phyloP scores from a whole-genome alignment of 2,329 filamentous ascomycete genomes.

The Huntiella omanensis region DNA sequence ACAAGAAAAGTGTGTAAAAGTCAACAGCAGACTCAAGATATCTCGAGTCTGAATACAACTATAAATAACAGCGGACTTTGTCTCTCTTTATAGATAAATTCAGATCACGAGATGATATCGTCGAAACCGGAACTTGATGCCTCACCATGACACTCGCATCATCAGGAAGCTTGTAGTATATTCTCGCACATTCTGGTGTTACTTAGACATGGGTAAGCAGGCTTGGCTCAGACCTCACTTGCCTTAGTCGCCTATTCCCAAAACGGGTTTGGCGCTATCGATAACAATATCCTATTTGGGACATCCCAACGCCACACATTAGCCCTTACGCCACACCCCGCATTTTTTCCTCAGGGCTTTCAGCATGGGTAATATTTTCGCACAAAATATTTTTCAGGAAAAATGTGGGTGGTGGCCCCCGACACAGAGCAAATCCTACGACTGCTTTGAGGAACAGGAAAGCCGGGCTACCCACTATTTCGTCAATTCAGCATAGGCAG shows the following conservation, averaged over 20 bases:
- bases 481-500: conserved; percentile 13
- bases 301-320: conserved; percentile 1
- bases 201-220: neutral
- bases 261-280: conserved; percentile 1
- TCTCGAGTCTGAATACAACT: neutral
- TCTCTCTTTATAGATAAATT: neutral
- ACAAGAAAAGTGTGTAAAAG: neutral
- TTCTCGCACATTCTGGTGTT: conserved; percentile 23
- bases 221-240: conserved; percentile 4
- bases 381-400: conserved; percentile 20
- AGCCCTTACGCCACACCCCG: conserved; percentile 1
- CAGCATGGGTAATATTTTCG: conserved; percentile 24
- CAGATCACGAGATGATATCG: neutral
- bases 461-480: conserved; percentile 11
- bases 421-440: conserved; percentile 11
- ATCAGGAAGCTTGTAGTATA: conserved; percentile 13
- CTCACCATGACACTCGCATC: conserved; percentile 1
- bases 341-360: conserved; percentile 17
- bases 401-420: conserved; percentile 13
- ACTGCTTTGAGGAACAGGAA: conserved; percentile 2
- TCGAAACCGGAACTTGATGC: neutral
- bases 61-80: neutral
- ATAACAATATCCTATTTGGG: neutral
- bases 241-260: conserved; percentile 1
- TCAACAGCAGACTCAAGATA: neutral